Evolutionary conservation across 352 stramenopile genomes (phyloP), one percentile per base, ranked within the genome.

Genomic region (Phytophthora sojae): DNA sequence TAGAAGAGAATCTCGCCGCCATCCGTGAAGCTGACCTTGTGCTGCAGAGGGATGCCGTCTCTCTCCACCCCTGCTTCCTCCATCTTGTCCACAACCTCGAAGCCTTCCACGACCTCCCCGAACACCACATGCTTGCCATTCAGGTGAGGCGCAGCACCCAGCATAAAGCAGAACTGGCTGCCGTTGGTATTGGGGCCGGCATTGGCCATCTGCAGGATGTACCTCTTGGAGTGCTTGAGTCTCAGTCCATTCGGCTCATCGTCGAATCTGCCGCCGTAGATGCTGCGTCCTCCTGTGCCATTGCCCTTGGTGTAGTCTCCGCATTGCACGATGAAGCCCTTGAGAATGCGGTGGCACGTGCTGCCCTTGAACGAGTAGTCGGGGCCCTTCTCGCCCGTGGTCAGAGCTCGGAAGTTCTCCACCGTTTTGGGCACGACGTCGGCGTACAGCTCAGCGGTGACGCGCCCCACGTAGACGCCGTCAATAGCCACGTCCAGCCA

Each of bases 141-240:
- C 42, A 96, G 71, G 72, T 94, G 85, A 23, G 85, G 85, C 42
- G 85, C 73, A 0, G 86, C 63, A 49, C 77, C 80, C 54, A 96
- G 69, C 88, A 95, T 99, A 62, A 99, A 99, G 82, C 99, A 99
- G 80, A 99, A 99, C 82, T 99, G 98, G 58, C 87, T 98, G 25
- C 98, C 98, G 73, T 99, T 99, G 5, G 98, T 99, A 79, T 99
- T 95, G 21, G 83, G 89, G 0, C 98, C 98, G 37, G 92, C 88
- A 77, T 99, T 99, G 32, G 98, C 98, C 98, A 99, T 99, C 61
- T 98, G 86, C 39, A 95, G 60, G 49, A 95, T 86, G 67, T 94
- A 94, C 19, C 89, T 75, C 75, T 93, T 93, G 52, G 82, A 92
- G 73, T 96, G 89, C 61, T 77, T 87, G 55, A 96, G 81, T 47